These are phyloP conservation scores for Fagus crenata DNA, from an alignment of 306 rosid genomes.

Conservation along the genomic window DNA sequence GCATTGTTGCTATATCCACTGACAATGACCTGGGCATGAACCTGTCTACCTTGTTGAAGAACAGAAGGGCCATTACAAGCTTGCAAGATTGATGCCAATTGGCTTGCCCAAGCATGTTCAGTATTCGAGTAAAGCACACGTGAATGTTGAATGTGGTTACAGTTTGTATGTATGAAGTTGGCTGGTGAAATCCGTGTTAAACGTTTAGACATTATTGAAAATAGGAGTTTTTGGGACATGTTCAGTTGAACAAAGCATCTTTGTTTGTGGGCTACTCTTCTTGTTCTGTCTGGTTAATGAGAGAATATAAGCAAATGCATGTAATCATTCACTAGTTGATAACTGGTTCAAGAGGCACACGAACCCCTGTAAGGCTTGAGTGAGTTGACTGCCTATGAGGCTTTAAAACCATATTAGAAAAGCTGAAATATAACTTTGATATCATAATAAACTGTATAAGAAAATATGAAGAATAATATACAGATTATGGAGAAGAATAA, in stretches of 20 bases:
- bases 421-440: too few species aligned
- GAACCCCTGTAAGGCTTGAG: too few species aligned
- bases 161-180: constrained; percentile 26
- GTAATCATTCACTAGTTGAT: too few species aligned
- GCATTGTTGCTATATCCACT: constrained; percentile 38
- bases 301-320: too few species aligned
- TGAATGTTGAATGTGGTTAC: constrained; percentile 23
- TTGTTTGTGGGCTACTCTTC: neutral
- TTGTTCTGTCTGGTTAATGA: neutral
- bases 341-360: too few species aligned
- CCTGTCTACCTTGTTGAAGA: constrained; percentile 56
- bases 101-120: constrained; percentile 37
- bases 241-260: neutral
- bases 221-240: neutral
- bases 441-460: too few species aligned
- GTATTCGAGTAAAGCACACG: constrained; percentile 1
- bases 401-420: too few species aligned
- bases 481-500: too few species aligned
- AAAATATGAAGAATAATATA: too few species aligned
- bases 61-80: constrained; percentile 44
- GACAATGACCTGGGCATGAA: constrained; percentile 58
- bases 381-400: too few species aligned
- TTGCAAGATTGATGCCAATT: constrained; percentile 46
- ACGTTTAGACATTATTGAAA: neutral
- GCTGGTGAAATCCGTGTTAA: neutral